Base-by-base conservation (phyloP, 2,329 filamentous ascomycete genomes). In the Elsinoe arachidis region DNA sequence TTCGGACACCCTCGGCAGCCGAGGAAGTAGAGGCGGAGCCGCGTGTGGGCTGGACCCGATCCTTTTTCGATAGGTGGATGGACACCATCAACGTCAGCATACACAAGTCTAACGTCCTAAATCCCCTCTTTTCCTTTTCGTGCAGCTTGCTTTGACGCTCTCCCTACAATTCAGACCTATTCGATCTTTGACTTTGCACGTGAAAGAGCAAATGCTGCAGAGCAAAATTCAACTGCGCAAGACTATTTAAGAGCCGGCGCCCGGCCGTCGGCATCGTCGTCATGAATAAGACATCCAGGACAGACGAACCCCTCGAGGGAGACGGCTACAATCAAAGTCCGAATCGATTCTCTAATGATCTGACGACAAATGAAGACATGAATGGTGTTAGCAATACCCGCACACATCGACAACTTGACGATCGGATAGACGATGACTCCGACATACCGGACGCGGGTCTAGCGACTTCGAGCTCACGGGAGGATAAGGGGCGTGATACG, bases 241-340 rank as follows among this genome's bases (percentile, higher is more conserved):
- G n/a, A 26, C 21, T 46, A 26, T 46, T n/a, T 46, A n/a, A 17
- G 26, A 17, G n/a, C 15, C 12, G 41, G 41, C 41, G 41, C 10
- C 10, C 21, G 33, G 9, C 30, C 33, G 46, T 19, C 23, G 10
- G 35, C 14, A 38, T 15, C 15, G 19, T 35, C 14, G 62, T 21
- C 56, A 86, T 86, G 83, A 86, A 86, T 65, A 84, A 82, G 67
- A 82, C 83, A 58, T 85, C 82, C 5, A 75, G 81, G 62, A 81
- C 76, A 33, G 82, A 86, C 60, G 72, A 73, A 10, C 76, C 81
- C 58, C 73, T 76, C 30, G 68, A 76, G 52, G 72, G 75, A 51
- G 76, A 80, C 54, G 83, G 77, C 72, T 37, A 37, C 11, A 86
- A 86, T 65, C 83, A 86, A 69, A 85, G 75, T 61, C 83, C 83